Evolutionary conservation across 1,284 basidiomycete genomes (phyloP), one percentile per base, ranked within the genome.

Genomic region (Wallemia ichthyophaga): DNA sequence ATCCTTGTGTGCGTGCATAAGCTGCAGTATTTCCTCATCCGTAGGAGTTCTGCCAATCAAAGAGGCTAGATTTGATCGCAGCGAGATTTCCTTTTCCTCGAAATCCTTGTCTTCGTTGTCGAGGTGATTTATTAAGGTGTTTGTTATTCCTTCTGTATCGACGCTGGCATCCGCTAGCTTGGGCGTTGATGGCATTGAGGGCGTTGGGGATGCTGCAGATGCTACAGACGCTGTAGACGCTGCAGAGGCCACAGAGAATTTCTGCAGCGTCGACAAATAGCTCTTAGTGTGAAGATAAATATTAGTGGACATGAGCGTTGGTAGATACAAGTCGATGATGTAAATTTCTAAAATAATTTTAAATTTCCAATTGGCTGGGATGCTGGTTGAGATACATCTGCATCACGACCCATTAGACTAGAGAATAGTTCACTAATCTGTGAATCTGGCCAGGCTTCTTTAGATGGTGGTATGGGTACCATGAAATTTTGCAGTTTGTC

Each of bases 401-500:
- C 28, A 7, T 31, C n/a, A 48, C 9, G 5, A 2, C 87, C 86
- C 27, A 95, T 74, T 58, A 95, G 69, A 25, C 82, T 85, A 32
- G 79, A 75, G 69, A 95, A 94, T 58, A 94, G 69, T 67, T 94
- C 88, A 67, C 94, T 88, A 61, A 87, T 78, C 71, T 94, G 88
- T 66, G 86, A 85, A 63, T 92, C 86, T 63, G 88, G 84, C 89
- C 89, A 95, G 70, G 25, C 75, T 75, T 55, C 71, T 60, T 33
- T 63, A 54, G 61, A 66, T 1, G 77, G 72, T 3, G 79, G 77
- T 2, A 89, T 78, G 11, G 89, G 88, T 1, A 88, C 84, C 81
- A 91, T 91, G 67, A 92, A 92, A 68, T 88, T 87, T 67, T 85
- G 83, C 48, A 91, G 71, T 71, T 92, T 94, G 66, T 92, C 85